These are phyloP conservation scores for Sphagnum tenellum DNA, from an alignment of 225 moss, liverwort and hornwort genomes.

Conservation along the genomic window DNA sequence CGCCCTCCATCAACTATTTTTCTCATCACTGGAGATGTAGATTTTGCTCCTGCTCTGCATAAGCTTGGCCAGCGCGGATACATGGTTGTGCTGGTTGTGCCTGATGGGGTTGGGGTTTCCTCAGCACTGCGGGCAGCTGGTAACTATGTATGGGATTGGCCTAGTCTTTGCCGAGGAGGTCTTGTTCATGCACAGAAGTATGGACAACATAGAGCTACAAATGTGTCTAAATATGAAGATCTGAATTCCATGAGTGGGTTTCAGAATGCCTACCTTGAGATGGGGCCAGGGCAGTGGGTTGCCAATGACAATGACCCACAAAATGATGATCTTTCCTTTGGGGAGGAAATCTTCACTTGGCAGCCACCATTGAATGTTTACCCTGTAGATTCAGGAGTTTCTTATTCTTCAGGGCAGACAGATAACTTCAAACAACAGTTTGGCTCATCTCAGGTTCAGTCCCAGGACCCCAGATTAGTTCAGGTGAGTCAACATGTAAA, in stretches of 20 bases:
- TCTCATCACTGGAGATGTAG: constrained; percentile 41
- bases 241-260: constrained; percentile 22
- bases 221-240: constrained; percentile 20
- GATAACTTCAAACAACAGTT: constrained; percentile 51
- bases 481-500: constrained; percentile 15
- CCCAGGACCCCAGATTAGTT: constrained; percentile 40
- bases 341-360: constrained; percentile 46
- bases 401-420: constrained; percentile 9
- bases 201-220: constrained; percentile 3
- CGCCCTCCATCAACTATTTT: constrained; percentile 31
- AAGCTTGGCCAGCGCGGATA: constrained; percentile 70
- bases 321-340: constrained; percentile 12
- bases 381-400: constrained; percentile 9
- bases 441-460: constrained; percentile 43
- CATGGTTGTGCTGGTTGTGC: constrained; percentile 74
- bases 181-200: constrained; percentile 26
- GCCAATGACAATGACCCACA: constrained; percentile 32
- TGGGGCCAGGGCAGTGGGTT: constrained; percentile 17
- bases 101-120: constrained; percentile 70
- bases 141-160: constrained; percentile 85
- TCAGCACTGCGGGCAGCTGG: constrained; percentile 74
- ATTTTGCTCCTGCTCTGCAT: constrained; percentile 42
- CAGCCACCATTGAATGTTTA: constrained; percentile 12
- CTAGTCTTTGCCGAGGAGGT: constrained; percentile 59
- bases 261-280: constrained; percentile 40